phyloP scores from a whole-genome alignment of 1,139 yeast genomes.

The Yamadazyma taylorii region DNA sequence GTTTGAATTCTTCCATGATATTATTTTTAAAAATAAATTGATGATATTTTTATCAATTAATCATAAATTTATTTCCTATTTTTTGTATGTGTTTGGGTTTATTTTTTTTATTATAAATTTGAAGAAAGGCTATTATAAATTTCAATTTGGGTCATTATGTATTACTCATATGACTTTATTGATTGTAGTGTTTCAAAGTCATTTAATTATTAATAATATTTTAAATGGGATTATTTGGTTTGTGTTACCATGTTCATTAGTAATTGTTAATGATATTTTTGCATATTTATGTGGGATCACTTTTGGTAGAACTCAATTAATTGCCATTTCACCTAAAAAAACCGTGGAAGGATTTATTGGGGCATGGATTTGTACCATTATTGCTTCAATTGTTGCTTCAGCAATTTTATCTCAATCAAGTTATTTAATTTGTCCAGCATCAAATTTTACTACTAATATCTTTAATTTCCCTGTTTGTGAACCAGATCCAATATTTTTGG shows the following conservation, averaged over 20 bases:
- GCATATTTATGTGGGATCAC: slow-evolving; percentile 97
- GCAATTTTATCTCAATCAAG: slow-evolving; percentile 62
- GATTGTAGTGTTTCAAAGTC: slow-evolving; percentile 91
- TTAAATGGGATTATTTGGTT: slow-evolving; percentile 94
- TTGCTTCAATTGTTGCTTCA: slow-evolving; percentile 69
- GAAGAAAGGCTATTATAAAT: slow-evolving; percentile 83
- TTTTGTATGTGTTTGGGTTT: slow-evolving; percentile 84
- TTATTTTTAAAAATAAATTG: slow-evolving; percentile 43
- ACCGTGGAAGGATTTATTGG: slow-evolving; percentile 98
- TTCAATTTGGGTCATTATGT: slow-evolving; percentile 93
- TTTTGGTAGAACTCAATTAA: slow-evolving; percentile 89
- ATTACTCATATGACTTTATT: slow-evolving; percentile 92
- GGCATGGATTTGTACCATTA: slow-evolving; percentile 92
- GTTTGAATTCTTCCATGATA: slow-evolving; percentile 56
- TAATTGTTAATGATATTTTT: slow-evolving; percentile 91
- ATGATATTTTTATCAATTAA: slow-evolving; percentile 52
- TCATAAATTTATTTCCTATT: slow-evolving; percentile 82
- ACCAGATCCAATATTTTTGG: slow-evolving; percentile 82
- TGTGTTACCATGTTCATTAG: slow-evolving; percentile 85
- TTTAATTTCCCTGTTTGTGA: slow-evolving; percentile 60
- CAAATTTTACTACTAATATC: slow-evolving; percentile 56
- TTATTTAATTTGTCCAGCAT: slow-evolving; percentile 88
- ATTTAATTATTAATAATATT: slow-evolving; percentile 86
- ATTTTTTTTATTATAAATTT: slow-evolving; percentile 86
- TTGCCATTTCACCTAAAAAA: slow-evolving; percentile 93